Evolutionary conservation across 441 rosid genomes (phyloP).

Genomic region (Croton setiger): DNA sequence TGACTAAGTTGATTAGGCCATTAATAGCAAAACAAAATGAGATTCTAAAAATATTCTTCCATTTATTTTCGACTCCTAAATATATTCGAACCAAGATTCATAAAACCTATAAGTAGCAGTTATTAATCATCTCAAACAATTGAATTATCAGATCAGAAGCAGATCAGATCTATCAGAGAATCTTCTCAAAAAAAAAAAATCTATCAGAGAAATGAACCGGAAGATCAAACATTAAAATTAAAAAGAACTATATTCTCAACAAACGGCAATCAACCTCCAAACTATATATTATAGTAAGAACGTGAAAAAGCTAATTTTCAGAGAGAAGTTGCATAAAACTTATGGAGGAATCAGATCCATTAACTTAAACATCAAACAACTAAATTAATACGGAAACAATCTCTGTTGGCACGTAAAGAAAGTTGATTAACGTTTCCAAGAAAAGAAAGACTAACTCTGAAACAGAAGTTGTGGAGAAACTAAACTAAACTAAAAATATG

Average conservation of each 20-base stretch:
- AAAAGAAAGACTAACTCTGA: background rate
- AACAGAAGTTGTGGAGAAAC: background rate
- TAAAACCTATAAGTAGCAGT: background rate
- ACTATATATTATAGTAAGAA: background rate
- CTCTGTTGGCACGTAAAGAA: background rate
- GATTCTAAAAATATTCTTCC: background rate
- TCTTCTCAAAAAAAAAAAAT: too few relatives aligned
- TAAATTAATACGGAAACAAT: background rate
- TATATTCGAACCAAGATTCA: background rate
- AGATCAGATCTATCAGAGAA: conserved; percentile 2
- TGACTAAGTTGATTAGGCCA: background rate
- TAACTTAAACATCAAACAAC: background rate
- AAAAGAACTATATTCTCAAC: background rate
- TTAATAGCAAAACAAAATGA: background rate
- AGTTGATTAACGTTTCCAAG: background rate
- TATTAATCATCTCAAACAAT: background rate
- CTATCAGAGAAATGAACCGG: background rate
- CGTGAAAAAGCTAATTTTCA: background rate
- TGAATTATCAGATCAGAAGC: conserved; percentile 9
- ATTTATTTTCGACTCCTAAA: background rate
- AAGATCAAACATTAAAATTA: conserved; percentile 1
- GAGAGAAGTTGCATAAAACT: too few relatives aligned
- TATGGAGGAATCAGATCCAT: conserved; percentile 13
- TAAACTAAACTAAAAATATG: background rate
- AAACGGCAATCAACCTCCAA: background rate